Conservation (phyloP, 2,329 filamentous ascomycete genomes). For the Aureobasidium sp. region DNA sequence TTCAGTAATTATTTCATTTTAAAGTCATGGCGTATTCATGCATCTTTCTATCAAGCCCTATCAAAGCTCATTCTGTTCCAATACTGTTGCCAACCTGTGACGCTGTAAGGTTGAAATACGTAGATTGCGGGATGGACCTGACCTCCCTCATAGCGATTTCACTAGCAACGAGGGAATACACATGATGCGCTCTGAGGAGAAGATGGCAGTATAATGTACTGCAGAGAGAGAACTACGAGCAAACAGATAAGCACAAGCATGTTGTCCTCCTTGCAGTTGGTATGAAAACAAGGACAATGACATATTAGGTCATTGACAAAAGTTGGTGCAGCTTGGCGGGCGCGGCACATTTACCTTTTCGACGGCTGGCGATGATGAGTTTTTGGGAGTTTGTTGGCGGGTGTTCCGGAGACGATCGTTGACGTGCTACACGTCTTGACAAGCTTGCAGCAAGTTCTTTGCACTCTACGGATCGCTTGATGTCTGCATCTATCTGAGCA, state of each 20-base stretch:
- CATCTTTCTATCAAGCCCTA: neutral
- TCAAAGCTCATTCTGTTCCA: neutral
- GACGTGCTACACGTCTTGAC: neutral
- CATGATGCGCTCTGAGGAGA: neutral
- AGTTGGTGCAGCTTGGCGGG: neutral
- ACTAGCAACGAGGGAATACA: neutral
- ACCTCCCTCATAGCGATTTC: neutral
- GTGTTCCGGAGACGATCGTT: neutral
- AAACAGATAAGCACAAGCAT: neutral
- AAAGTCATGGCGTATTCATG: slow-evolving; percentile 13
- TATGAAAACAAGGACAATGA: neutral
- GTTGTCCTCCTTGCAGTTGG: neutral
- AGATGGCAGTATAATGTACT: neutral
- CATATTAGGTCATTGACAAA: neutral
- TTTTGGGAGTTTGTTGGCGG: slow-evolving; percentile 10
- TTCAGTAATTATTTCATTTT: slow-evolving; percentile 12
- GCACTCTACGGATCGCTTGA: neutral
- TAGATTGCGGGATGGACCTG: neutral
- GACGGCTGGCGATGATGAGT: slow-evolving; percentile 11
- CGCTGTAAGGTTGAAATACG: neutral
- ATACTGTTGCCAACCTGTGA: neutral
- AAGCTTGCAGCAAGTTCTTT: neutral
- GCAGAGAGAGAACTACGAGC: neutral
- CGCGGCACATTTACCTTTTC: slow-evolving; percentile 2
- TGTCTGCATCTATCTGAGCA: neutral